A percentile compares a stretch with the other conserved stretches of the same genome.
Conservation (phyloP, 805 yeast species). For the Tetrapisispora phaffii region DNA sequence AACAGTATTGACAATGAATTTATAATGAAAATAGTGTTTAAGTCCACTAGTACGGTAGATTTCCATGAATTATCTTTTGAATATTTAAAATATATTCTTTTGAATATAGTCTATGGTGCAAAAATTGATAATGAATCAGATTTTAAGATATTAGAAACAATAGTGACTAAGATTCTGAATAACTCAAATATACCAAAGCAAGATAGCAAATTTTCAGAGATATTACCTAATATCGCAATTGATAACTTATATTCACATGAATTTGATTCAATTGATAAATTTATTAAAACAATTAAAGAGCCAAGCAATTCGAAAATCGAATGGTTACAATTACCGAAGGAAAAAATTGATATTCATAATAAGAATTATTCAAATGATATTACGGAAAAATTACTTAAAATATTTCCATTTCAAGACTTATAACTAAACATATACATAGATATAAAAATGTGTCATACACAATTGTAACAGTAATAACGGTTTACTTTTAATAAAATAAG, state of each 20-base stretch:
- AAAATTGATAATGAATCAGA: slow-evolving; percentile 41
- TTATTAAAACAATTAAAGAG: slow-evolving; percentile 1
- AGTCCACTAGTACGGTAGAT: no score
- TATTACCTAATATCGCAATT: background rate
- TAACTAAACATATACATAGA: no score
- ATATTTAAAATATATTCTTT: background rate
- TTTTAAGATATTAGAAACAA: slow-evolving; percentile 12
- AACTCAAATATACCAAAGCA: background rate
- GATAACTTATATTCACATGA: background rate
- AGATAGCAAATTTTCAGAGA: background rate
- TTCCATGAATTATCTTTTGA: background rate
- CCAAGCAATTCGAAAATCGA: slow-evolving; percentile 7
- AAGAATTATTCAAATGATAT: background rate
- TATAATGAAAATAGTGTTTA: background rate
- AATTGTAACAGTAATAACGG: no score
- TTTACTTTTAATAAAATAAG: no score
- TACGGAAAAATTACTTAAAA: background rate
- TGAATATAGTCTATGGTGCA: slow-evolving; percentile 32
- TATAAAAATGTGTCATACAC: no score
- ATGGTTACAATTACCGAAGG: slow-evolving; percentile 9
- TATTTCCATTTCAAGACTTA: background rate
- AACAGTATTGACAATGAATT: slow-evolving; percentile 60
- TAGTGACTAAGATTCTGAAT: background rate
- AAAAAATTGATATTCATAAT: slow-evolving; percentile 5
- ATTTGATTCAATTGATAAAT: background rate